Evolutionary conservation across 345 rosid genomes (phyloP), one percentile per base, ranked within the genome.

Genomic region (Aurinia saxatilis): DNA sequence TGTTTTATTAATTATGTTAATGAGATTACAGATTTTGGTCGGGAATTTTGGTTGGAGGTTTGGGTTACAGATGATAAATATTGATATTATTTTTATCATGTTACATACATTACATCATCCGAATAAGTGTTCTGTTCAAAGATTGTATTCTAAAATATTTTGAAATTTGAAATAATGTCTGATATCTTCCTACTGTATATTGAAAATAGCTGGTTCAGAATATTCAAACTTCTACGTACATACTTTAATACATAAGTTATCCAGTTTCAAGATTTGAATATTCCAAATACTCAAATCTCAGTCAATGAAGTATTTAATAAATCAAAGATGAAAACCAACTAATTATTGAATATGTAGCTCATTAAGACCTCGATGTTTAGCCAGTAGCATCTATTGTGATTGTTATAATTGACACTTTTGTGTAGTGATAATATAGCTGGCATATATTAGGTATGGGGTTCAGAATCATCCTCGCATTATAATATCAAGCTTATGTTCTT

Each of bases 371-470:
- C 56, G 15, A 17, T 36, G 56, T 47, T 49, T 40, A n/a, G n/a
- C n/a, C n/a, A n/a, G n/a, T n/a, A 46, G 13, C 50, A 58, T 57
- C 56, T 44, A 49, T 23, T 10, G 33, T 7, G 34, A 38, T n/a
- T 19, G 36, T 46, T 68, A 52, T 36, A 25, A 44, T 36, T 38
- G 21, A 1, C 15, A 18, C 36, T 60, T 60, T 60, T 8, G 3
- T 19, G 5, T 54, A 36, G 74, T 70, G 74, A 55, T 23, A 14
- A 18, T 45, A 52, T 14, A 52, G 68, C 67, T 69, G 68, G 54
- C 73, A 69, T 36, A 45, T 27, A 61, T 61, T 69, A 62, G 68
- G 68, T 70, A 61, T 39, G 29, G 2, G 39, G 57, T 40, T 63
- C 29, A 55, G 50, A 61, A 70, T 38, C 68, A 70, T 40, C 10